phyloP scores from a whole-genome alignment of 106 monocot genomes.

The Apostasia shenzhenica region DNA sequence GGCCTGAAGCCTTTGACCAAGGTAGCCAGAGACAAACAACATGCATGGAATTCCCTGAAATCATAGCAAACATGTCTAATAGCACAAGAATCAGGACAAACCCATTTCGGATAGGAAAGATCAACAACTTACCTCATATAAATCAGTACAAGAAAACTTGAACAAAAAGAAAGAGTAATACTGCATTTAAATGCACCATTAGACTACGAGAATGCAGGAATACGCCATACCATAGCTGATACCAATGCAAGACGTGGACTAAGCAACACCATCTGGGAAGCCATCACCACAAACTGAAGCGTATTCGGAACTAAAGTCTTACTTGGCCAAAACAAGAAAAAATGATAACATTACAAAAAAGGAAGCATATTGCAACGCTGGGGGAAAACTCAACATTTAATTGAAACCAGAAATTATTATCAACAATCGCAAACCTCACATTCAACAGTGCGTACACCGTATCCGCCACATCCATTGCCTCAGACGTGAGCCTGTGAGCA shows the following conservation, averaged over 20 bases:
- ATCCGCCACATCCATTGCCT: conserved; percentile 64
- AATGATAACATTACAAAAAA: background rate
- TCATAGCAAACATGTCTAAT: conserved; percentile 5
- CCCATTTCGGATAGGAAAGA: background rate
- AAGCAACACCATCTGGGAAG: conserved; percentile 54
- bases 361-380: too few relatives aligned
- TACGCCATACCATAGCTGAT: conserved; percentile 37
- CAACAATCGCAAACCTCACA: conserved; percentile 17
- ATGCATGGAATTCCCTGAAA: conserved; percentile 53
- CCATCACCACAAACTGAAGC: conserved; percentile 68
- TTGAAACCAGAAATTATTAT: background rate
- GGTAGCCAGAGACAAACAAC: conserved; percentile 39
- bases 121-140: background rate
- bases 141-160: too few relatives aligned
- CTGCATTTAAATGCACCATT: too few relatives aligned
- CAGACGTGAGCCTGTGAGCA: conserved; percentile 60
- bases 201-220: background rate
- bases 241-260: conserved; percentile 57
- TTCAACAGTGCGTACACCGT: conserved; percentile 55
- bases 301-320: conserved; percentile 54
- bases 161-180: too few relatives aligned
- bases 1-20: conserved; percentile 51
- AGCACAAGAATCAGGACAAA: background rate
- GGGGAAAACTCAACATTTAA: background rate
- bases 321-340: background rate